These are phyloP conservation scores for Nidularia pulvinata DNA, from an alignment of 768 basidiomycete genomes.

Conservation along the genomic window DNA sequence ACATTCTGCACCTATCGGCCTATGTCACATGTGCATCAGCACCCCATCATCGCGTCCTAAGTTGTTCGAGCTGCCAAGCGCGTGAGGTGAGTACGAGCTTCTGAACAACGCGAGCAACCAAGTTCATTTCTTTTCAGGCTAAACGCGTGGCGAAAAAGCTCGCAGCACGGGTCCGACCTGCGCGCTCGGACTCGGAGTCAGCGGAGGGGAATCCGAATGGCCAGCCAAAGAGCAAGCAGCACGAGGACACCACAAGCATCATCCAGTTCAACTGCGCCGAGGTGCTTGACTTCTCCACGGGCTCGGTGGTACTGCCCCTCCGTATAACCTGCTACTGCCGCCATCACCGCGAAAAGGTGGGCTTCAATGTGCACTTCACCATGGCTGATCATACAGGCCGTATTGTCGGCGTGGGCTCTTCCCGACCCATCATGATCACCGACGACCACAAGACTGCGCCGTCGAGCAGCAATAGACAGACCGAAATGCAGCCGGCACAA, in stretches of 20 bases:
- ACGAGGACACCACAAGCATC: slow-evolving; percentile 79
- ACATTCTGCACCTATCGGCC: slow-evolving; percentile 71
- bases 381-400: slow-evolving; percentile 81
- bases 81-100: slow-evolving; percentile 62
- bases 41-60: slow-evolving; percentile 74
- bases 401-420: slow-evolving; percentile 78
- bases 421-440: slow-evolving; percentile 96
- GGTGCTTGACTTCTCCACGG: slow-evolving; percentile 84
- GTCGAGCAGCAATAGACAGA: slow-evolving; percentile 21
- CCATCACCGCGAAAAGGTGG: slow-evolving; percentile 96
- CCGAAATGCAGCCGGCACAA: slow-evolving; percentile 21
- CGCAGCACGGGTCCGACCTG: slow-evolving; percentile 79
- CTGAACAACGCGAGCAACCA: neutral
- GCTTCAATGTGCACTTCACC: slow-evolving; percentile 89
- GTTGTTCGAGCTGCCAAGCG: slow-evolving; percentile 86
- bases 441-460: slow-evolving; percentile 94
- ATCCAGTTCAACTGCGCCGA: slow-evolving; percentile 97
- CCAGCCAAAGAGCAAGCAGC: slow-evolving; percentile 42
- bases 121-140: slow-evolving; percentile 42
- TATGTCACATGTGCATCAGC: slow-evolving; percentile 82
- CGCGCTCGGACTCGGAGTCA: slow-evolving; percentile 74
- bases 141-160: slow-evolving; percentile 91
- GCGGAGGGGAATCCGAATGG: slow-evolving; percentile 45
- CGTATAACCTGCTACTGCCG: slow-evolving; percentile 98
- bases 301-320: slow-evolving; percentile 87